Base-by-base conservation (phyloP, 2,329 filamentous ascomycete species). In the Talaromyces albobiverticillius region DNA sequence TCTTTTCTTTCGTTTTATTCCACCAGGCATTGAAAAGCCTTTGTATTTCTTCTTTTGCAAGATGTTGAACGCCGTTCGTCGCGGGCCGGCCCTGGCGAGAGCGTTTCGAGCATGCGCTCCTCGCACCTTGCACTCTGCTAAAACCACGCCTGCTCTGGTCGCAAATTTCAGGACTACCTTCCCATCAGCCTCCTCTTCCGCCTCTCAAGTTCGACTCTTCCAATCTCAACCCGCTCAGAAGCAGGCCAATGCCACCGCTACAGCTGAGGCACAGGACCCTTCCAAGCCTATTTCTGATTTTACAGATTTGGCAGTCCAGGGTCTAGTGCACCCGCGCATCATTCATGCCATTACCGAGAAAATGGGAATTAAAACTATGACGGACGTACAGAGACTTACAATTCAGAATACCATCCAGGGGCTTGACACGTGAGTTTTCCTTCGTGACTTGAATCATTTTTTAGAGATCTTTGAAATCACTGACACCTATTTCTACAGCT, bases 331-430 rank as follows among this genome's bases (percentile, higher is more conserved):
- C 65, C 66, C 72, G 22, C 82, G 79, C 56, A 73, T 96, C 49
- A 78, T 95, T 59, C 66, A 78, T 3, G 81, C 86, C 23, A 85
- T 99, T 62, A 88, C 82, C 1, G 62, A 81, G 4, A 82, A 84
- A 50, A 89, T 97, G 86, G 76, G 80, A 25, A 87, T 96, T 62
- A 82, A 87, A 47, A 83, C 78, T 38, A 97, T 99, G 94, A 97
- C 93, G 20, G 88, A 94, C 20, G 93, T 99, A 13, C 94, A 99
- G 72, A 80, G 84, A 46, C 82, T 86, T 68, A 95, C 93, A 11
- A 91, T 99, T 67, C 84, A 84, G 56, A 82, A 89, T 53, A 89
- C 89, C 3, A 76, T 97, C 40, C 83, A 85, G 61, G 92, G 94
- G 20, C 82, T 79, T 57, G 93, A 96, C 71, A 80, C 96, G 89